Evolutionary conservation across 345 rosid species (phyloP), one percentile per base, ranked within the genome.

Genomic region (Dovyalis caffra): DNA sequence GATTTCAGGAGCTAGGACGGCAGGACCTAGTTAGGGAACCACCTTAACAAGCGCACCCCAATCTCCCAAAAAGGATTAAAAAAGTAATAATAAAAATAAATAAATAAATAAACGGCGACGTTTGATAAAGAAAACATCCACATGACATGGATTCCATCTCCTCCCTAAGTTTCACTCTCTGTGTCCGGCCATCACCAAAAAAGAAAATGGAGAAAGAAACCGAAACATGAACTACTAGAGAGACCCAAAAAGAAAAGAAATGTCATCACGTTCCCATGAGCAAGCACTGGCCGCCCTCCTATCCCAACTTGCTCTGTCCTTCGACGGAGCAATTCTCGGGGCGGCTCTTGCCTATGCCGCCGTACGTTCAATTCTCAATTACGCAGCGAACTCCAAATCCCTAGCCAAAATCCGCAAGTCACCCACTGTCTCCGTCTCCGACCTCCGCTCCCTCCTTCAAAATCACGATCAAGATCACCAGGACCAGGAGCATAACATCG

Each of bases 311-410:
- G 97, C 92, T 37, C 74, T 92, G 37, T 95, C 99, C 62, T 88
- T 87, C 73, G 99, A 95, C 82, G 98, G 99, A 45, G 99, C 97
- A 26, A 74, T 91, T 57, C 82, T 95, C 64, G 98, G 99, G 8
- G 82, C 80, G 1, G 87, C 91, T 76, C 83, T 95, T 1, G 95
- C 98, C 1, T 86, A 82, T 74, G 79, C 84, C 61, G 92, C 98
- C 63, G 83, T 87, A 10, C 90, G 97, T 25, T 82, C 96, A 25
- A 68, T 85, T 62, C 31, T 85, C 69, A 83, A 83, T 57, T 83
- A 77, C 78, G 79, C 81, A 2, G 81, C 87, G 21, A 76, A 70
- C 74, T 83, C 92, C 76, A 79, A 89, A 32, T 89, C 97, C 67
- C 86, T 92, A 62, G 78, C 81, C 9, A 85, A 80, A 62, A 83